phyloP scores from a whole-genome alignment of 805 yeast genomes.

The Hanseniaspora occidentalis region DNA sequence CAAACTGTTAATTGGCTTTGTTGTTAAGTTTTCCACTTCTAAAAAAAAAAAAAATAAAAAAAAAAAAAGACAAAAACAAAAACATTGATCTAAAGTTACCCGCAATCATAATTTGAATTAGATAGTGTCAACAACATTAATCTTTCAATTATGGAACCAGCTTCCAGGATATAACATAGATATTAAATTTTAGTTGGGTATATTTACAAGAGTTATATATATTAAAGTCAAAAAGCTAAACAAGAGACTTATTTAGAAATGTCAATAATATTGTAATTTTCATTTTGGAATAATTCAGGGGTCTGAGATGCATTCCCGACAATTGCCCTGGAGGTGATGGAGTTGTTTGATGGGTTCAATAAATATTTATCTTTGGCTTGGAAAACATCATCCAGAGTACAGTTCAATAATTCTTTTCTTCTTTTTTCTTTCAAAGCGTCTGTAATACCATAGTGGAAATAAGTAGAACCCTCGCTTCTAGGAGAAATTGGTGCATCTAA shows the following conservation, averaged over 20 bases:
- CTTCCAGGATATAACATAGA: too few species aligned
- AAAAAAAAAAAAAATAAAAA: too few species aligned
- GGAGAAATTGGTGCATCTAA: slow-evolving; percentile 84
- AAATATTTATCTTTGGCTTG: slow-evolving; percentile 60
- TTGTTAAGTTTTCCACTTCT: too few species aligned
- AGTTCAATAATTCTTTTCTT: slow-evolving; percentile 61
- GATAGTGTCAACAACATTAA: too few species aligned
- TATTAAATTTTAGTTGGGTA: too few species aligned
- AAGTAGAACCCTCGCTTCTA: slow-evolving; percentile 58
- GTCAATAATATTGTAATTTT: background rate
- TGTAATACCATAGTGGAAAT: slow-evolving; percentile 56
- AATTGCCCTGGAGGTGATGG: background rate
- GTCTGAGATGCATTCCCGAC: background rate
- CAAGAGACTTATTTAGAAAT: background rate
- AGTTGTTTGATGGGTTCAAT: background rate
- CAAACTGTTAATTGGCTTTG: too few species aligned
- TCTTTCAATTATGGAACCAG: too few species aligned
- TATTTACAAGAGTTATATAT: too few species aligned
- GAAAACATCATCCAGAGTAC: slow-evolving; percentile 46
- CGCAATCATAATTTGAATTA: too few species aligned
- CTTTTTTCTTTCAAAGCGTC: slow-evolving; percentile 72
- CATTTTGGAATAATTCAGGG: background rate
- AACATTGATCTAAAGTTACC: too few species aligned
- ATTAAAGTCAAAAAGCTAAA: background rate
- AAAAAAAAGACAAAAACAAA: too few species aligned